These are phyloP conservation scores for Lepiota brunneoincarnata DNA, from an alignment of 768 basidiomycete species.

Conservation along the genomic window DNA sequence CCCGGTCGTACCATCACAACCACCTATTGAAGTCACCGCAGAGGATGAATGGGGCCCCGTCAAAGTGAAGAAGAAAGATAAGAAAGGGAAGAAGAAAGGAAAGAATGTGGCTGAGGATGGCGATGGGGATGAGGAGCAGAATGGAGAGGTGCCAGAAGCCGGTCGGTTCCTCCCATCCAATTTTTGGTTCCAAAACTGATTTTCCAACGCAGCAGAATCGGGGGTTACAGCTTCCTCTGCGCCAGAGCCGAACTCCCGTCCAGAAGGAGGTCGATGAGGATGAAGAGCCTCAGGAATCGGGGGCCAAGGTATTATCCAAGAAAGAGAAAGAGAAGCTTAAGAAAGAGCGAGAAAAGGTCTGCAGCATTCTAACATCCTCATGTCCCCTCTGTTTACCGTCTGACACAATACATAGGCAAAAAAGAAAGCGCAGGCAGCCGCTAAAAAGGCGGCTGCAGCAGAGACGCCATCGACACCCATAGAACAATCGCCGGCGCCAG, in stretches of 20 bases:
- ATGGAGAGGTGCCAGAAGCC: conserved; percentile 3
- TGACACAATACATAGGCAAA: conserved; percentile 58
- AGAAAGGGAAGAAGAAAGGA: conserved; percentile 56
- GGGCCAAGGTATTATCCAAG: conserved; percentile 75
- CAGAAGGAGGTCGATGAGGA: conserved; percentile 37
- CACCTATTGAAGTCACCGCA: conserved; percentile 53
- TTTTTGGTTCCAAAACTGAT: neutral
- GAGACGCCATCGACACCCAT: conserved; percentile 13
- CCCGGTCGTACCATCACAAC: conserved; percentile 30
- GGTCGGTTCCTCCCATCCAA: neutral
- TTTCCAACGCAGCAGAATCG: conserved; percentile 6
- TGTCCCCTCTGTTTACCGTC: conserved; percentile 1
- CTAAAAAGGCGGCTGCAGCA: conserved; percentile 59
- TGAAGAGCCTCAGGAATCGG: conserved; percentile 56
- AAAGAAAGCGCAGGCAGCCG: conserved; percentile 91
- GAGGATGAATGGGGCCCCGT: conserved; percentile 72
- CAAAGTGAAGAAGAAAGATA: conserved; percentile 63
- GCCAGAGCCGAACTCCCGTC: conserved; percentile 22
- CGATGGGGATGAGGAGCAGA: conserved; percentile 30
- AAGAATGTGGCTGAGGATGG: conserved; percentile 39
- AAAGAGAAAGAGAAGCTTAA: conserved; percentile 97
- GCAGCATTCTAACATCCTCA: conserved; percentile 9
- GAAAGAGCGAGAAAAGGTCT: conserved; percentile 94
- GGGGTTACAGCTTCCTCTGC: conserved; percentile 20
- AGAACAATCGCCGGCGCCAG: conserved; percentile 23